Conservation (phyloP, 1,284 basidiomycete species). For the Heterobasidion occidentale region DNA sequence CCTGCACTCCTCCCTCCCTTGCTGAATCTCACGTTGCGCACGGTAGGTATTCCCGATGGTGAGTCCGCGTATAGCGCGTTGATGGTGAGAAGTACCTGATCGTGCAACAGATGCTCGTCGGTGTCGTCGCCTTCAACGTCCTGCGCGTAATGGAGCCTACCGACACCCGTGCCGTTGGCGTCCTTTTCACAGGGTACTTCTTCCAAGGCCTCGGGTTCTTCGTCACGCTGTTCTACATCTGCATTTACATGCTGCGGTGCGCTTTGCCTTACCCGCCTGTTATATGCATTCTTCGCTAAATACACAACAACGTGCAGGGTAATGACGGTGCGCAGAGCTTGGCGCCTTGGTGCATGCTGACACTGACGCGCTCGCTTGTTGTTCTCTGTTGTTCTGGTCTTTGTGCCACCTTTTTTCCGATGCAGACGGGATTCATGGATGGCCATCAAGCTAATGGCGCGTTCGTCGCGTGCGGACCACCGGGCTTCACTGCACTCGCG, state of each 20-base stretch:
- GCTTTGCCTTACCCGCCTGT: slow-evolving; percentile 8
- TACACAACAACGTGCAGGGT: slow-evolving; percentile 20
- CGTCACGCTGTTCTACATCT: slow-evolving; percentile 44
- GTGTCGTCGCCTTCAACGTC: slow-evolving; percentile 39
- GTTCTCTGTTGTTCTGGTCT: not conserved
- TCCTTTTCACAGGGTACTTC: slow-evolving; percentile 37
- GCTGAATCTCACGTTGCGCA: not conserved
- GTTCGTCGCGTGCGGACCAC: slow-evolving; percentile 39
- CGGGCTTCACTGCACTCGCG: slow-evolving; percentile 41
- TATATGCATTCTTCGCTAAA: slow-evolving; percentile 4
- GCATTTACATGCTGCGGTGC: slow-evolving; percentile 39
- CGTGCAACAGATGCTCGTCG: slow-evolving; percentile 33
- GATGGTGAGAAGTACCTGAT: slow-evolving; percentile 1
- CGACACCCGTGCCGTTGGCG: slow-evolving; percentile 30
- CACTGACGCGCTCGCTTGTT: slow-evolving; percentile 5
- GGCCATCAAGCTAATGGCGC: slow-evolving; percentile 44
- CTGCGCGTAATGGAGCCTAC: slow-evolving; percentile 28
- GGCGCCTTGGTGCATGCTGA: not conserved
- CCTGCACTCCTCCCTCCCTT: not conserved
- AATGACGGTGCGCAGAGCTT: slow-evolving; percentile 26
- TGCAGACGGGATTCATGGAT: slow-evolving; percentile 39
- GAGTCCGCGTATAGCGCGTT: slow-evolving; percentile 1
- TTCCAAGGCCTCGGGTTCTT: slow-evolving; percentile 44
- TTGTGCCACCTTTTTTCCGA: not conserved
- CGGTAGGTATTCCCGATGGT: slow-evolving; percentile 41